Evolutionary conservation across 1,139 yeast species (phyloP).

Genomic region (Sugiyamaella xylanicola): DNA sequence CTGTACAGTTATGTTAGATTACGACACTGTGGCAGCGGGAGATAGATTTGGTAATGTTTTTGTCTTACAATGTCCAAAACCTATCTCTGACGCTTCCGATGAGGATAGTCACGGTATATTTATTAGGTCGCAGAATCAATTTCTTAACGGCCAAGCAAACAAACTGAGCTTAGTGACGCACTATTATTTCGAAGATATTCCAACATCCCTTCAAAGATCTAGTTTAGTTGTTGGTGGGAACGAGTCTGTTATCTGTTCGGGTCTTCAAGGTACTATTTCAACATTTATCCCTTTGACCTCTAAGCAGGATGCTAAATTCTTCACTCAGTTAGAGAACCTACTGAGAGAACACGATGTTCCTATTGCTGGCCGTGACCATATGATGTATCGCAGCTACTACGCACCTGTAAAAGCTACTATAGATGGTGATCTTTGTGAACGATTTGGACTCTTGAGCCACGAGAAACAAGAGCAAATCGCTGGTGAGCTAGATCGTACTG

Average conservation of each 20-base stretch:
- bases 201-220: conserved; percentile 61
- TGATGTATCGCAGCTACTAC: conserved; percentile 73
- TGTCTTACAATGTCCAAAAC: conserved; percentile 60
- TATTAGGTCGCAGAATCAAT: conserved; percentile 14
- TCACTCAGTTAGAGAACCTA: conserved; percentile 55
- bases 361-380: conserved; percentile 66
- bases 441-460: conserved; percentile 47
- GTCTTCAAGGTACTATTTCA: conserved; percentile 82
- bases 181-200: conserved; percentile 69
- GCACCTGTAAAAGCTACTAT: conserved; percentile 73
- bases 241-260: conserved; percentile 68
- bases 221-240: conserved; percentile 60
- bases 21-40: conserved; percentile 78
- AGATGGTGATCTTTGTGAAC: conserved; percentile 87
- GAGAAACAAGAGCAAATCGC: conserved; percentile 54
- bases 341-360: conserved; percentile 50
- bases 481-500: conserved; percentile 55
- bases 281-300: conserved; percentile 67
- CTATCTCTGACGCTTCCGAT: conserved; percentile 51
- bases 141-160: conserved; percentile 55
- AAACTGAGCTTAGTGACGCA: conserved; percentile 61
- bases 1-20: conserved; percentile 61
- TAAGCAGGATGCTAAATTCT: conserved; percentile 61
- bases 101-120: conserved; percentile 52
- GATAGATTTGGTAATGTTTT: conserved; percentile 86